Evolutionary conservation across 2,329 filamentous ascomycete genomes (phyloP).

Genomic region (Cladobotryum mycophilum): DNA sequence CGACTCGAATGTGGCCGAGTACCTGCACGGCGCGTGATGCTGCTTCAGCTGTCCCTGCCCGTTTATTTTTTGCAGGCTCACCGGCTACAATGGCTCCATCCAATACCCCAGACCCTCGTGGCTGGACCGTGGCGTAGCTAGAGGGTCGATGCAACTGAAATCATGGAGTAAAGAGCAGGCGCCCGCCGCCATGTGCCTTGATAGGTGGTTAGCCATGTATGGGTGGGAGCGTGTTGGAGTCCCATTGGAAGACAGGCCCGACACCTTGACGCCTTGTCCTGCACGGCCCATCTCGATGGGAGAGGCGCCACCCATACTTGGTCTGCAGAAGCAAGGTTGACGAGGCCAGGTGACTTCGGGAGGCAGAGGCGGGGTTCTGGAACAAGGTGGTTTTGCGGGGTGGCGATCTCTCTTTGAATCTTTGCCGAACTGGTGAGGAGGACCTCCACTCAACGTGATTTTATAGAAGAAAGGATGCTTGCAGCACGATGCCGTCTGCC

Average conservation of each 20-base stretch:
- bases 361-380: conserved; percentile 9
- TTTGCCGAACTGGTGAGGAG: neutral
- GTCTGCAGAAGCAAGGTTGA: conserved; percentile 3
- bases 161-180: neutral
- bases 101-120: neutral
- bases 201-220: neutral
- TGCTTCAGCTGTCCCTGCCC: neutral
- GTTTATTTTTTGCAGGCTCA: neutral
- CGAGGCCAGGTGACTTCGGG: conserved; percentile 11
- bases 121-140: neutral
- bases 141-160: no score
- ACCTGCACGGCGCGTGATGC: neutral
- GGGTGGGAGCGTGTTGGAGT: neutral
- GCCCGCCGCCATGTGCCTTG: neutral
- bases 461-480: no score
- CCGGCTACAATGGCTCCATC: neutral
- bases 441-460: neutral
- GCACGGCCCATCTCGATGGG: conserved; percentile 7
- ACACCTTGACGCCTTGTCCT: neutral
- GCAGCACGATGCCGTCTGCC: neutral
- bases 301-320: neutral
- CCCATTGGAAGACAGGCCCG: neutral
- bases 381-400: conserved; percentile 10
- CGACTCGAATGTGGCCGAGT: neutral
- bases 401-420: conserved; percentile 6